Evolutionary conservation across 371 early-diverging fungal genomes (phyloP).

Genomic region (Batrachochytrium dendrobatidis): DNA sequence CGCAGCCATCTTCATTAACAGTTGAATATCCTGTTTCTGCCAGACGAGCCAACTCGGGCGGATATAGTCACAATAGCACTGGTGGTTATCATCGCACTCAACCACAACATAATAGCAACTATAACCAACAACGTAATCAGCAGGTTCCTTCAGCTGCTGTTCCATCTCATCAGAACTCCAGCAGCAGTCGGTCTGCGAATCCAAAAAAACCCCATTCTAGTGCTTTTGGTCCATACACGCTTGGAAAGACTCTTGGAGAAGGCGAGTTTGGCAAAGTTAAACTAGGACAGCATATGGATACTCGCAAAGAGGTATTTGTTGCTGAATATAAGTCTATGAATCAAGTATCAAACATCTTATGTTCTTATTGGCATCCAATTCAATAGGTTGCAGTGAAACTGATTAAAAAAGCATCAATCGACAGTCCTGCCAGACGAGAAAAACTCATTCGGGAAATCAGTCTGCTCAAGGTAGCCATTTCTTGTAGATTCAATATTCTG

Average conservation of each 20-base stretch:
- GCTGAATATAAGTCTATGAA: not conserved
- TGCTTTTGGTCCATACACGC: constrained; percentile 34
- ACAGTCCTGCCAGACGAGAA: constrained; percentile 39
- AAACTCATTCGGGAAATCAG: constrained; percentile 70
- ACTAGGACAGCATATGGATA: constrained; percentile 29
- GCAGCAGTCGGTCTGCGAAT: no score
- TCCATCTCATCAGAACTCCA: no score
- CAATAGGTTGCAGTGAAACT: constrained; percentile 58
- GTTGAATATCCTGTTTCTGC: not conserved
- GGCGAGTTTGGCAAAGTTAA: constrained; percentile 50
- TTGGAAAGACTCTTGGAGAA: constrained; percentile 36
- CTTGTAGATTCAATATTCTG: no score
- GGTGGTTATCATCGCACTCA: no score
- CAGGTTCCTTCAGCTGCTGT: no score
- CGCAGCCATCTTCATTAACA: not conserved
- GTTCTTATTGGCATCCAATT: not conserved
- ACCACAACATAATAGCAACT: no score
- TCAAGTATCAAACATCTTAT: not conserved
- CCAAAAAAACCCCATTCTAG: not conserved
- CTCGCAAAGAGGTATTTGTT: constrained; percentile 24
- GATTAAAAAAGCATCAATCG: constrained; percentile 53
- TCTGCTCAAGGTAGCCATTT: constrained; percentile 51
- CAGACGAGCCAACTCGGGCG: no score
- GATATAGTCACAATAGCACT: no score
- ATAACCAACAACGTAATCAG: no score